Evolutionary conservation across 371 early-diverging fungal species (phyloP), one percentile per base, ranked within the genome.

Genomic region (Rhizopus sp.): DNA sequence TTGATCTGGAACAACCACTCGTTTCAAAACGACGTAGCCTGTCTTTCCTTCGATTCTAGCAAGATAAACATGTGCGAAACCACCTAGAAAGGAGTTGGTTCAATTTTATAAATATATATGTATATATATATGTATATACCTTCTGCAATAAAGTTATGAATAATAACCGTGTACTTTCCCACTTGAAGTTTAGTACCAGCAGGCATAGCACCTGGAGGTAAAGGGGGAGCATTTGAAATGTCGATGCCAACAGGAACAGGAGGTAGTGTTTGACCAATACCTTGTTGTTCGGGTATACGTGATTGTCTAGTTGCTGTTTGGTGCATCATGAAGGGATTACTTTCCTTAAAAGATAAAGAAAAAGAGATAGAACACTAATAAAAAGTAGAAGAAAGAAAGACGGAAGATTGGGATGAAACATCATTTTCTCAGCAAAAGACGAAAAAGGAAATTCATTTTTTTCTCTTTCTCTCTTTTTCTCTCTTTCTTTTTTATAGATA

Each of bases 61-160:
- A 34, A 90, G 68, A 63, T 95, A 93, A 15, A 95, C 90, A 70
- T 93, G 92, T 0, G 94, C 93, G 66, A 89, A 90, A 4, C 93
- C 94, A 53, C 94, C 94, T 78, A 50, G 6, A 40, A 7, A 48
- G 1, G 44, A 32, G 8, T n/a, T 5, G 13, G 33, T 13, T 32
- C 41, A 29, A 34, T 16, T 39, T 31, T 8, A 3, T 12, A 29
- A 16, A 31, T 47, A 33, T 5, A 44, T 46, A 29, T 16, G 15
- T 29, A 7, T 56, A 32, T 51, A n/a, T 30, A 30, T 16, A 5
- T n/a, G 7, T 37, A 13, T 15, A 32, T 59, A 73, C 78, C 78
- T 78, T 78, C 78, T 34, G 78, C 74, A 32, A 78, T 64, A 55
- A 79, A 82, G 55, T 74, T 77, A 62, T 82, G 78, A 16, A 82